phyloP scores from a whole-genome alignment of 2,329 filamentous ascomycete genomes.

The Alternaria conjuncta region DNA sequence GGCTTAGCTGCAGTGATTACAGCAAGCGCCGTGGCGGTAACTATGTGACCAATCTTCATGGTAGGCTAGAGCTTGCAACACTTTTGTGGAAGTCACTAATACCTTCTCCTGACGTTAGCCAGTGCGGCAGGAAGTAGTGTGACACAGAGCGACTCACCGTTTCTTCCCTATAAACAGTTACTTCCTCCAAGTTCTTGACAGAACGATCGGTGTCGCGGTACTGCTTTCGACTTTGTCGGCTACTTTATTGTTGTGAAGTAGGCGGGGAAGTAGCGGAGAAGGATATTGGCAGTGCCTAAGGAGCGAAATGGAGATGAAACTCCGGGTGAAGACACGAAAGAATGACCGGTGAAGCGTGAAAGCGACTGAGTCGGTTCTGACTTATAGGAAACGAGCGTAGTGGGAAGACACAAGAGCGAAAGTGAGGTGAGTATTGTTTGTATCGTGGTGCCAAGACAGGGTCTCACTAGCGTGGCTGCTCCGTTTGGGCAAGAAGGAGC shows the following conservation, averaged over 20 bases:
- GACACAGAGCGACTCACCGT: conserved; percentile 9
- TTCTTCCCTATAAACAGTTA: not conserved
- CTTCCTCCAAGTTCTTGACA: not conserved
- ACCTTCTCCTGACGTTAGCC: conserved; percentile 13
- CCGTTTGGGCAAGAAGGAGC: conserved; percentile 28
- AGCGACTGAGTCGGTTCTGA: conserved; percentile 6
- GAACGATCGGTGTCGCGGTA: not conserved
- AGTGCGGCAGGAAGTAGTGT: conserved; percentile 1
- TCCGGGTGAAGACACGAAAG: conserved; percentile 32
- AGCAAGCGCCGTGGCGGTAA: conserved; percentile 52
- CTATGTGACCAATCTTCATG: conserved; percentile 47
- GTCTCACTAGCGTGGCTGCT: conserved; percentile 21
- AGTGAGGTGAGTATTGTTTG: conserved; percentile 26
- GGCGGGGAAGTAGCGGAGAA: conserved; percentile 24
- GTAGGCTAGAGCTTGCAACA: conserved; percentile 14
- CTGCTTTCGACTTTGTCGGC: conserved; percentile 15
- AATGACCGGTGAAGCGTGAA: conserved; percentile 23
- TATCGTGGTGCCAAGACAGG: conserved; percentile 31
- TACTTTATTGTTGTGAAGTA: conserved; percentile 7
- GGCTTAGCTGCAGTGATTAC: conserved; percentile 63
- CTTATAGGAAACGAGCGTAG: conserved; percentile 21
- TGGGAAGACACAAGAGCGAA: conserved; percentile 13
- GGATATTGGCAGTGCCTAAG: conserved; percentile 34
- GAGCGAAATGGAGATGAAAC: conserved; percentile 43
- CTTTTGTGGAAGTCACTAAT: conserved; percentile 1